Evolutionary conservation across 2,329 filamentous ascomycete genomes (phyloP).

Genomic region (Cadophora malorum): DNA sequence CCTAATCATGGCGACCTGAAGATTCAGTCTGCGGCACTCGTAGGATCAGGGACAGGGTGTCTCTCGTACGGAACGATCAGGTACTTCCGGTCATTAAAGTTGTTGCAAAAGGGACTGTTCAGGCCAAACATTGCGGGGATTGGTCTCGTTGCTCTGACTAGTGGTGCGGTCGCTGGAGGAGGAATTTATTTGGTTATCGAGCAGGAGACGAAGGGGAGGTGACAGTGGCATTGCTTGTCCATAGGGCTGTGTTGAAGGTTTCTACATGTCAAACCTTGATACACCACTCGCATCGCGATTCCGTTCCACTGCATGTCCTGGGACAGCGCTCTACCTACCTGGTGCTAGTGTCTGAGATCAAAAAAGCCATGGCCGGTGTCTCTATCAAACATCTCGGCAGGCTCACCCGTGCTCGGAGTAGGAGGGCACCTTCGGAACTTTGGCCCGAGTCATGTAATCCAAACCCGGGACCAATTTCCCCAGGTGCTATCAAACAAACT

Average conservation of each 20-base stretch:
- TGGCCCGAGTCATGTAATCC: not conserved
- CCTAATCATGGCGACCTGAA: slow-evolving; percentile 45
- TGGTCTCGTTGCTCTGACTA: slow-evolving; percentile 79
- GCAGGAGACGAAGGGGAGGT: slow-evolving; percentile 28
- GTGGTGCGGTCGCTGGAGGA: slow-evolving; percentile 32
- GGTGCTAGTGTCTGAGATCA: not conserved
- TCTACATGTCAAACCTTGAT: not conserved
- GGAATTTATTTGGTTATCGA: slow-evolving; percentile 34
- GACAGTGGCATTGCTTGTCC: not conserved
- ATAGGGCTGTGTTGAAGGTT: slow-evolving; percentile 12
- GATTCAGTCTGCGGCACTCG: slow-evolving; percentile 50
- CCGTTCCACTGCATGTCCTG: not conserved
- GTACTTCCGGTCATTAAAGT: slow-evolving; percentile 53
- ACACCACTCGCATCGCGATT: slow-evolving; percentile 4
- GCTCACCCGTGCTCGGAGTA: not conserved
- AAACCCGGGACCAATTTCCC: not conserved
- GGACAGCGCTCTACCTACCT: not conserved
- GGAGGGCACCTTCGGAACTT: not conserved
- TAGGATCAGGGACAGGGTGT: slow-evolving; percentile 53
- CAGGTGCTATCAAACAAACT: not conserved
- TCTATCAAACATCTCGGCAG: slow-evolving; percentile 11
- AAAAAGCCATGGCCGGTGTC: not conserved
- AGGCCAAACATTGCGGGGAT: slow-evolving; percentile 77
- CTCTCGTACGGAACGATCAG: slow-evolving; percentile 55
- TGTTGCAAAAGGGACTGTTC: slow-evolving; percentile 53